Evolutionary conservation across 2,329 filamentous ascomycete species (phyloP).

Genomic region (Alternaria ethzedia): DNA sequence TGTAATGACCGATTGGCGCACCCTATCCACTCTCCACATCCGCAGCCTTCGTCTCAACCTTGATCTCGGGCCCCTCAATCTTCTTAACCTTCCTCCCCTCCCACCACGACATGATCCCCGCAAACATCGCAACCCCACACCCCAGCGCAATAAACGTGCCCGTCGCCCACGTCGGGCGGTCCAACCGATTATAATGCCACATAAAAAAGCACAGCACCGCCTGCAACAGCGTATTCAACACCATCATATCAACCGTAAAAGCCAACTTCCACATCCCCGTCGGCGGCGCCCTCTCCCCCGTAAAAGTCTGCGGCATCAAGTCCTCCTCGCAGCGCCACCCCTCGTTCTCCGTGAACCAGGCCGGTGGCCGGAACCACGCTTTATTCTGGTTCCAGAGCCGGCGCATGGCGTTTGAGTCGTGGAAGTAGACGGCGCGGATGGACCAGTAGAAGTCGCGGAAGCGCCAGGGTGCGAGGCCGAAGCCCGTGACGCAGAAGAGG

Average conservation of each 20-base stretch:
- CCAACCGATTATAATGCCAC: conserved; percentile 77
- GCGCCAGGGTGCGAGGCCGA: conserved; percentile 84
- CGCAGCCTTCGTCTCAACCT: background rate
- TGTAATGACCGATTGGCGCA: background rate
- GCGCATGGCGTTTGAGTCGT: conserved; percentile 58
- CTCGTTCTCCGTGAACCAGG: conserved; percentile 65
- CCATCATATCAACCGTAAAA: conserved; percentile 77
- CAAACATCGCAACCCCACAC: conserved; percentile 70
- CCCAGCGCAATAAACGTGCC: conserved; percentile 71
- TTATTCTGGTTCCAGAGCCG: conserved; percentile 75
- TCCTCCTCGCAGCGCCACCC: conserved; percentile 56
- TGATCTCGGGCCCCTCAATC: conserved; percentile 34
- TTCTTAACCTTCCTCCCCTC: conserved; percentile 64
- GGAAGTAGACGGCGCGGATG: conserved; percentile 62
- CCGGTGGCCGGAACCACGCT: conserved; percentile 75
- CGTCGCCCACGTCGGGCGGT: conserved; percentile 77
- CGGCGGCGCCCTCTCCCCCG: conserved; percentile 50
- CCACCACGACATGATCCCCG: conserved; percentile 71
- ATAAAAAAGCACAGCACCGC: conserved; percentile 75
- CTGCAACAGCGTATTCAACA: conserved; percentile 80
- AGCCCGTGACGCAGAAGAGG: conserved; percentile 86
- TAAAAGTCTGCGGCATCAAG: background rate
- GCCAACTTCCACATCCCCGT: conserved; percentile 77
- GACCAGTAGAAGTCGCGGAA: conserved; percentile 79
- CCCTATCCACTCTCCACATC: background rate